Percentiles rank a stretch among this genome's conserved stretches.
Conservation (phyloP, 306 rosid genomes). For the Rosa chinensis region DNA sequence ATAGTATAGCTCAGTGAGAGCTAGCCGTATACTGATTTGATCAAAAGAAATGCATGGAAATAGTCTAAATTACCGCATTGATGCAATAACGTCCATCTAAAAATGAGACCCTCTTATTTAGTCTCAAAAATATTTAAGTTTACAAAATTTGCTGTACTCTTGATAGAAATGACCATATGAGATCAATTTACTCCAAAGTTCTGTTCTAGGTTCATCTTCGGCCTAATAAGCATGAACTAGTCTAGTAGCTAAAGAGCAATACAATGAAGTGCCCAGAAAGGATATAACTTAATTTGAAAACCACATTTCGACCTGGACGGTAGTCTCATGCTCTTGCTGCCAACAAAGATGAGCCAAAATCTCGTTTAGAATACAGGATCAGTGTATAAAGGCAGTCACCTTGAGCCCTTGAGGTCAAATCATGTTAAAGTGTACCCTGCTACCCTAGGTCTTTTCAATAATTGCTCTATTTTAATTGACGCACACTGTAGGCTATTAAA, state of each 20-base stretch:
- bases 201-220: neutral
- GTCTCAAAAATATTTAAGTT: neutral
- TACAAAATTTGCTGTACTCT: neutral
- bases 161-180: neutral
- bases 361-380: neutral
- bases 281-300: neutral
- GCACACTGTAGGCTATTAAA: neutral
- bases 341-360: neutral
- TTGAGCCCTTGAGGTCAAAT: neutral
- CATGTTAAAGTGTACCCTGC: neutral
- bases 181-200: neutral
- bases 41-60: too few relatives aligned
- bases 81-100: neutral
- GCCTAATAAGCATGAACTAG: neutral
- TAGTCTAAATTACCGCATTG: neutral
- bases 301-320: neutral
- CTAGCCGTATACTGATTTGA: neutral
- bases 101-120: neutral
- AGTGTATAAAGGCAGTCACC: neutral
- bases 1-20: neutral
- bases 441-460: neutral
- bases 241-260: neutral
- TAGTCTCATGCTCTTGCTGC: slow-evolving; percentile 4
- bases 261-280: neutral
- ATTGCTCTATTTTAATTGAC: neutral